Evolutionary conservation across 306 rosid genomes (phyloP), one percentile per base, ranked within the genome.

Genomic region (Psophocarpus tetragonolobus): DNA sequence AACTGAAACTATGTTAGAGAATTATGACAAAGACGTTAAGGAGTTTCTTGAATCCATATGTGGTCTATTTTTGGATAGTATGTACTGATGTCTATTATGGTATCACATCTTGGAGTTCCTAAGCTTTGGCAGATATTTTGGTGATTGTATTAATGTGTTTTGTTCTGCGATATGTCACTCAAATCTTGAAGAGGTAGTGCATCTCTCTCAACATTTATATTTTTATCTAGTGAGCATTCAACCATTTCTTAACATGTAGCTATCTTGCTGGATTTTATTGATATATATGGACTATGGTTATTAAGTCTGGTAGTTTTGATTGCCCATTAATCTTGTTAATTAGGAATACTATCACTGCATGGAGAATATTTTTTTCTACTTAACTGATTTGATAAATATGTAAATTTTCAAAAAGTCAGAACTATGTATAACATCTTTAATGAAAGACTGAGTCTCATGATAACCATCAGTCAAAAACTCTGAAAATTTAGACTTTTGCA

Each of bases 141-240:
- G 87, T 92, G 78, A 56, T 89, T 47, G 86, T 95, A 53, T 81
- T 95, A 73, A 86, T 91, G 88, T 89, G 97, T 91, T 95, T 91
- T 68, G 78, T 95, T 38, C 47, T 86, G 0, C 86, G 92, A 79
- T 84, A 82, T 33, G 53, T 67, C 4, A 44, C 85, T 33, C 90
- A 77, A 79, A 74, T 89, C 84, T 77, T 81, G 83, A 88, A 82
- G 86, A 91, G 97, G 98, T 95, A 80, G 1, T 39, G 3, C 51
- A 15, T 42, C 47, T 68, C 80, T 35, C 50, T 50, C 73, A 15
- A 78, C 64, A 64, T 47, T 32, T 38, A 35, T 81, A 8, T 44
- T 45, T 42, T 81, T n/a, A 44, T 14, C n/a, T 64, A 15, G 56
- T n/a, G 18, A 69, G 64, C 47, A 39, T 20, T 61, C 17, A 11